Conservation (phyloP, 2,329 filamentous ascomycete species). For the Phaeomoniella chlamydospora region DNA sequence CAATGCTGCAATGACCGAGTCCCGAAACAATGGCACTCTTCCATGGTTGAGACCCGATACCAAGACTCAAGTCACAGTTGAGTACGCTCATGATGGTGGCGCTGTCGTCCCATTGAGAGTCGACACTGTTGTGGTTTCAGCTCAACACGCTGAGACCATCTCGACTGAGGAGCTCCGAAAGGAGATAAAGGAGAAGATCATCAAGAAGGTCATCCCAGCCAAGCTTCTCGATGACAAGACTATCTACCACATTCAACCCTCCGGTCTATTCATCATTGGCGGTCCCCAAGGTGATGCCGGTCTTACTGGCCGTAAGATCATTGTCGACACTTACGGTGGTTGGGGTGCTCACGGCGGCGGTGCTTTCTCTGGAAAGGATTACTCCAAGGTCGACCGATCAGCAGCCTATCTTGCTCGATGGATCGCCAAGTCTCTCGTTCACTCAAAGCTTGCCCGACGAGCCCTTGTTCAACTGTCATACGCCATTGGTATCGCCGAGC, state of each 20-base stretch:
- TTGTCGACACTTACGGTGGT: constrained; percentile 98
- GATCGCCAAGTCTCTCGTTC: constrained; percentile 96
- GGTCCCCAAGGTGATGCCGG: constrained; percentile 97
- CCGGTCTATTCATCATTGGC: constrained; percentile 96
- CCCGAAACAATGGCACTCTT: constrained; percentile 72
- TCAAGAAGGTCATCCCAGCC: constrained; percentile 84
- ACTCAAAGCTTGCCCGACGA: constrained; percentile 77
- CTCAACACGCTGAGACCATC: constrained; percentile 83
- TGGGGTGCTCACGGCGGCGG: constrained; percentile 99
- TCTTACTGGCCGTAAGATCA: constrained; percentile 98
- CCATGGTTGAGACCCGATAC: constrained; percentile 96
- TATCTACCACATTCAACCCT: constrained; percentile 97
- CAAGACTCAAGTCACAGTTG: constrained; percentile 98
- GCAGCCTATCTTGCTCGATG: constrained; percentile 95
- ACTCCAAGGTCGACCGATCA: constrained; percentile 99
- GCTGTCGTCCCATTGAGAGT: constrained; percentile 85
- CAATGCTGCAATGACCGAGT: constrained; percentile 84
- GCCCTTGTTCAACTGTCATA: constrained; percentile 96
- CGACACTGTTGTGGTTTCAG: constrained; percentile 92
- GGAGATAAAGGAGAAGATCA: constrained; percentile 94
- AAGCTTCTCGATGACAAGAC: constrained; percentile 88
- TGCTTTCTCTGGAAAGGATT: constrained; percentile 99
- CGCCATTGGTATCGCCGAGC: constrained; percentile 97
- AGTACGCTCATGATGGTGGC: constrained; percentile 94
- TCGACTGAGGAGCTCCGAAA: constrained; percentile 83